These are phyloP conservation scores for Phytophthora podocarpi DNA, from an alignment of 352 stramenopile species.

Conservation along the genomic window DNA sequence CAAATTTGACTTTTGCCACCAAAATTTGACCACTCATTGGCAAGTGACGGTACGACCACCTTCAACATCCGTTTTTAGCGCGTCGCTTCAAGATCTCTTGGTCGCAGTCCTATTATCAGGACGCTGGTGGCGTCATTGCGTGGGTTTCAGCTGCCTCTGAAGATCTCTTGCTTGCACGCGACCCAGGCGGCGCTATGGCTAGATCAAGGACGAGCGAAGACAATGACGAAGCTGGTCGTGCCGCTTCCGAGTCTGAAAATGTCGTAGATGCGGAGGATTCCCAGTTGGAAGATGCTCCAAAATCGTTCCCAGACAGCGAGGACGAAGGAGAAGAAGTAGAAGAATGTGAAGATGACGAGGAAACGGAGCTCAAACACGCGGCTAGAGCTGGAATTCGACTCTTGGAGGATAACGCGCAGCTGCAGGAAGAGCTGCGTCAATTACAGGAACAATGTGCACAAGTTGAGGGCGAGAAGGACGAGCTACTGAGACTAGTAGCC, in stretches of 20 bases:
- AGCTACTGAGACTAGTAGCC: conserved; percentile 41
- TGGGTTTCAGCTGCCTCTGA: conserved; percentile 13
- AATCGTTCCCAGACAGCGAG: conserved; percentile 19
- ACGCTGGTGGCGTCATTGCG: neutral
- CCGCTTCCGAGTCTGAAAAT: conserved; percentile 2
- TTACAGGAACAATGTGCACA: conserved; percentile 50
- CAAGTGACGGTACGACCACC: conserved; percentile 13
- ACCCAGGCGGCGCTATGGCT: conserved; percentile 2
- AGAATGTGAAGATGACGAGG: conserved; percentile 42
- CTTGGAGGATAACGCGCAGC: conserved; percentile 73
- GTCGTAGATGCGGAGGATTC: conserved; percentile 11
- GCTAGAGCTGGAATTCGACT: conserved; percentile 70
- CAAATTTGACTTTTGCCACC: neutral
- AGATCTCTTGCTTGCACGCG: conserved; percentile 7
- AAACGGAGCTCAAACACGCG: conserved; percentile 58
- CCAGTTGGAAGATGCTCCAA: conserved; percentile 21
- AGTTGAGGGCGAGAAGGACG: conserved; percentile 41
- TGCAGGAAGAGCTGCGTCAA: conserved; percentile 59
- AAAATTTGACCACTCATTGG: neutral
- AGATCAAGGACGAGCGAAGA: conserved; percentile 2
- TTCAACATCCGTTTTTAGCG: conserved; percentile 29
- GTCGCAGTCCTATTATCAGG: neutral
- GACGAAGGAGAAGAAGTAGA: conserved; percentile 28
- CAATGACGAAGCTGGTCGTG: neutral
- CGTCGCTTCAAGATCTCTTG: conserved; percentile 11